phyloP scores from a whole-genome alignment of 257 asterid species.

The Rubia yunnanensis region DNA sequence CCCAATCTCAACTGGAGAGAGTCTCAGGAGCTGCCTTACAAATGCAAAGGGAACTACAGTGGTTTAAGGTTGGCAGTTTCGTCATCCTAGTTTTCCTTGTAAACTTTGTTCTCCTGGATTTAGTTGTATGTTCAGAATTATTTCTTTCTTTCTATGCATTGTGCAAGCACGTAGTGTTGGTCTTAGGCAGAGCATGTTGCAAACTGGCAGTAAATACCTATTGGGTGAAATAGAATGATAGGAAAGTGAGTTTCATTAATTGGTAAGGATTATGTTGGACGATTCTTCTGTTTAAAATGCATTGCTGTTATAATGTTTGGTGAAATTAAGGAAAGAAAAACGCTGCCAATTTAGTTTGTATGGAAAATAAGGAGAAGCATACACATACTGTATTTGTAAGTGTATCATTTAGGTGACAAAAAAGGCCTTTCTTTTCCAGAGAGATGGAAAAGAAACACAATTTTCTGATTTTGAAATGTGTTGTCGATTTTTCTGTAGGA shows the following conservation, averaged over 20 bases:
- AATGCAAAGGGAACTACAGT: conserved; percentile 30
- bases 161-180: background rate
- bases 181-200: background rate
- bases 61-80: conserved; percentile 25
- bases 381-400: no score
- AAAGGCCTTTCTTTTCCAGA: background rate
- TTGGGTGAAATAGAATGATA: background rate
- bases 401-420: background rate
- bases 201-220: background rate
- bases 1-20: conserved; percentile 7
- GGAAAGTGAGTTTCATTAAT: background rate
- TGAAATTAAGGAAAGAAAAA: background rate
- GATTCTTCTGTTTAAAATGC: background rate
- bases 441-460: background rate
- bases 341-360: background rate
- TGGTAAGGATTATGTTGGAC: background rate
- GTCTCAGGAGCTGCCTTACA: conserved; percentile 33
- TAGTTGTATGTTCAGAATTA: background rate
- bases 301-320: background rate
- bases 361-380: background rate
- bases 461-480: background rate
- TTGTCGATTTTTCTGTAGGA: conserved; percentile 10
- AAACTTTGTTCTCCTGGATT: background rate
- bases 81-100: background rate
- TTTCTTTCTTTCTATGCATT: background rate